phyloP scores from a whole-genome alignment of 352 stramenopile species.

The Pythium sp. region DNA sequence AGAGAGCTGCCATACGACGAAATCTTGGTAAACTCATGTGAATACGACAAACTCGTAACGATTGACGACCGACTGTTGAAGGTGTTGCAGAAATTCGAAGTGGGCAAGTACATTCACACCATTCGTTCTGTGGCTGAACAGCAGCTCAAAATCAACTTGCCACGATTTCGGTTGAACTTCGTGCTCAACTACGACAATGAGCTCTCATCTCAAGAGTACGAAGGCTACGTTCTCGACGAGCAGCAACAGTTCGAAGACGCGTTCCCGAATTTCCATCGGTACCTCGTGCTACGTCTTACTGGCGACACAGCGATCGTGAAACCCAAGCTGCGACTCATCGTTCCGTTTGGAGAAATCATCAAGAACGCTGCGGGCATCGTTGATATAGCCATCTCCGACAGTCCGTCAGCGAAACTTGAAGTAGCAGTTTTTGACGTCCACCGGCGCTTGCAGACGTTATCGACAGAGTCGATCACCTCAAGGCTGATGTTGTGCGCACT shows the following conservation, averaged over 20 bases:
- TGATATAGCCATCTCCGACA: conserved; percentile 18
- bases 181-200: conserved; percentile 14
- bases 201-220: conserved; percentile 33
- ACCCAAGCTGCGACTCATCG: conserved; percentile 24
- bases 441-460: conserved; percentile 28
- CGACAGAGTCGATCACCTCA: conserved; percentile 32
- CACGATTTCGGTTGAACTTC: conserved; percentile 43
- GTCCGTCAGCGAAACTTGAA: conserved; percentile 17
- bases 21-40: conserved; percentile 12
- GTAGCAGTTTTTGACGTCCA: conserved; percentile 34
- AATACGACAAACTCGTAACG: conserved; percentile 29
- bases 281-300: conserved; percentile 29
- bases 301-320: conserved; percentile 17
- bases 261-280: conserved; percentile 35
- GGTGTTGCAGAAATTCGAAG: conserved; percentile 46
- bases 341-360: conserved; percentile 32
- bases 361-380: conserved; percentile 16
- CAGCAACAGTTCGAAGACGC: conserved; percentile 41
- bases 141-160: conserved; percentile 41
- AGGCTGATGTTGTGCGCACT: conserved; percentile 42
- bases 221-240: conserved; percentile 33
- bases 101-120: conserved; percentile 28
- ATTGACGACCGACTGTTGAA: conserved; percentile 12
- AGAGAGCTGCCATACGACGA: conserved; percentile 12
- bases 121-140: conserved; percentile 12